Base-by-base conservation (phyloP, 2,329 filamentous ascomycete genomes). In the Cyphellophora europaea region DNA sequence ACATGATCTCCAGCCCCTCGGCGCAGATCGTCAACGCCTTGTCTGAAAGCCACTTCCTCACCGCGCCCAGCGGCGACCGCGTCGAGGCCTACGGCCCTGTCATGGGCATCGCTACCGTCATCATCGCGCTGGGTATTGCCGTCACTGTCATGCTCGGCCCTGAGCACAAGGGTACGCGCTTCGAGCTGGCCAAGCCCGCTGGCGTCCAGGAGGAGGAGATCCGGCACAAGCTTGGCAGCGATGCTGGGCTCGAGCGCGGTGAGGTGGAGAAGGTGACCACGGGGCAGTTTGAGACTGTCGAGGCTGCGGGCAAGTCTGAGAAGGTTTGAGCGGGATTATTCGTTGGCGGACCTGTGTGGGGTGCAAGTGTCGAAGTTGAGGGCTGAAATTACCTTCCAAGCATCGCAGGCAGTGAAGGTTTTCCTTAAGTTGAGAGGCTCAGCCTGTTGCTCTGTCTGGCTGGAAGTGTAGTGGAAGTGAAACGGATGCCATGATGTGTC, bases 1-100 rank as follows among this genome's bases (percentile, higher is more conserved):
- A 88, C 54, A 71, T 89, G 12, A 76, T 76, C 8, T 78, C 70
- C 1, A 76, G 72, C 0, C 77, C 78, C 11, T 79, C 74, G 0
- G 77, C 82, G 0, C 82, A 87, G 55, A 87, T 88, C 31, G 78
- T 87, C 52, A 85, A 86, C 41, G 79, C 78, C 10, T 69, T 87
- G 33, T 69, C 82, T 1, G 80, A 87, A 50, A 70, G 62, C 29
- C 67, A 67, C 19, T 69, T 68, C 25, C 63, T 86, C 30, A 73
- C 57, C 0, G 64, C 68, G 27, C 52, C 53, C 5, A 61, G 64
- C 6, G 80, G 81, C 3, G 54, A 74, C 37, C 55, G 53, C 3
- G 80, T 76, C 2, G 72, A 82, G 33, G 79, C 79, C 0, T 87
- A 87, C 47, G 82, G 81, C 0, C 81, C 78, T 0, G 73, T 73